Conservation (phyloP, 1,139 yeast genomes). For the Kodamaea ohmeri region DNA sequence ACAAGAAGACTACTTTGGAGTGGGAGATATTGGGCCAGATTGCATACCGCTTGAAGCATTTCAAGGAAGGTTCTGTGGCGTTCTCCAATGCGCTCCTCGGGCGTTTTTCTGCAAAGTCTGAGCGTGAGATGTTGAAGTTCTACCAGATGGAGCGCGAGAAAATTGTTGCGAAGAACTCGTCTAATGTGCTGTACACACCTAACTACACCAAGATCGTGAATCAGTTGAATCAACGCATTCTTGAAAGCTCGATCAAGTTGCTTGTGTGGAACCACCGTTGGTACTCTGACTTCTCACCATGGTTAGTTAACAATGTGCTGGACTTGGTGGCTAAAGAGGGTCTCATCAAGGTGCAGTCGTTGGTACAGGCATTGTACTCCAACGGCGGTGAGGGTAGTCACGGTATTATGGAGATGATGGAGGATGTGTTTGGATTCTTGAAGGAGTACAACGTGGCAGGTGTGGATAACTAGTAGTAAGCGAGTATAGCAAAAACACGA, state of each 20-base stretch:
- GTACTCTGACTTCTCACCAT: slow-evolving; percentile 88
- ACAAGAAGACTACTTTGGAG: slow-evolving; percentile 79
- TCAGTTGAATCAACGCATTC: slow-evolving; percentile 56
- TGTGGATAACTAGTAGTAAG: slow-evolving; percentile 38
- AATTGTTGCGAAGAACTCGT: slow-evolving; percentile 31
- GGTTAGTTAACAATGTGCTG: slow-evolving; percentile 52
- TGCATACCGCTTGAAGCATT: slow-evolving; percentile 75
- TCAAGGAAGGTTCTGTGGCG: slow-evolving; percentile 78
- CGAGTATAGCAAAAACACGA: too few relatives aligned
- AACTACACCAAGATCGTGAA: slow-evolving; percentile 43
- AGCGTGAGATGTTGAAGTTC: slow-evolving; percentile 69
- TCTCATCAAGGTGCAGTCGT: slow-evolving; percentile 67
- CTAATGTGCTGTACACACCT: slow-evolving; percentile 23
- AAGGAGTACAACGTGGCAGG: slow-evolving; percentile 45
- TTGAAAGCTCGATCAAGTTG: slow-evolving; percentile 71
- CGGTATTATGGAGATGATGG: slow-evolving; percentile 62
- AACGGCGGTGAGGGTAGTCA: slow-evolving; percentile 33
- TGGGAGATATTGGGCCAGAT: slow-evolving; percentile 91
- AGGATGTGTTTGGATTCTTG: slow-evolving; percentile 49
- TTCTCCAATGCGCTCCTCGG: slow-evolving; percentile 73
- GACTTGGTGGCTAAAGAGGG: slow-evolving; percentile 76
- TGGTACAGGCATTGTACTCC: slow-evolving; percentile 71
- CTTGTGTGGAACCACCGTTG: slow-evolving; percentile 96
- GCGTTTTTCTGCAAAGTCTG: slow-evolving; percentile 78
- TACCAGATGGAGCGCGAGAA: slow-evolving; percentile 51